These are phyloP conservation scores for Salicornia ramosissima DNA, from an alignment of 148 eudicot genomes.

Conservation along the genomic window DNA sequence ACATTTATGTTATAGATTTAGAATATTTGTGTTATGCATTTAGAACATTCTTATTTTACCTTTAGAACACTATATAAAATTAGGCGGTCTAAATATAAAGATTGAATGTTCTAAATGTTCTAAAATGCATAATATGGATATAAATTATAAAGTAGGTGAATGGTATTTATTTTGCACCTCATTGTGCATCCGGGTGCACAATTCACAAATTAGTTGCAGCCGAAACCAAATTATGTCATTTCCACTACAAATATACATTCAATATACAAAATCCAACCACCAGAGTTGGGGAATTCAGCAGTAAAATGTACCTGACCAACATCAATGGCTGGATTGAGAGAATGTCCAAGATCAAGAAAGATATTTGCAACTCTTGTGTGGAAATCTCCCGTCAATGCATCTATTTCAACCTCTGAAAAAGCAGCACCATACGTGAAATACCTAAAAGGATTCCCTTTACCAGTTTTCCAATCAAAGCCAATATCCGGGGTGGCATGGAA, in stretches of 20 bases:
- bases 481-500: constrained; percentile 81
- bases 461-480: constrained; percentile 84
- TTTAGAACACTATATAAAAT: too few relatives aligned
- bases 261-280: background rate
- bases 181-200: too few relatives aligned
- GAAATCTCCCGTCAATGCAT: constrained; percentile 91
- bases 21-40: too few relatives aligned
- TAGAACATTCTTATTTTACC: too few relatives aligned
- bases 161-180: too few relatives aligned
- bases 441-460: constrained; percentile 71
- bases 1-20: too few relatives aligned
- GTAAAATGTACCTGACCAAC: constrained; percentile 50
- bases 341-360: constrained; percentile 78
- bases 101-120: too few relatives aligned
- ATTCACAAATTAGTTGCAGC: background rate
- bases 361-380: constrained; percentile 82
- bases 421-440: constrained; percentile 97
- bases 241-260: background rate
- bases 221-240: background rate
- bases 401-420: constrained; percentile 91
- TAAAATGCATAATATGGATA: too few relatives aligned
- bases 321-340: constrained; percentile 94
- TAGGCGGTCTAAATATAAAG: too few relatives aligned
- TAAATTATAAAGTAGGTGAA: too few relatives aligned
- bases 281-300: background rate